phyloP scores from a whole-genome alignment of 2,329 filamentous ascomycete genomes.

The Sarocladiaceae sp. region DNA sequence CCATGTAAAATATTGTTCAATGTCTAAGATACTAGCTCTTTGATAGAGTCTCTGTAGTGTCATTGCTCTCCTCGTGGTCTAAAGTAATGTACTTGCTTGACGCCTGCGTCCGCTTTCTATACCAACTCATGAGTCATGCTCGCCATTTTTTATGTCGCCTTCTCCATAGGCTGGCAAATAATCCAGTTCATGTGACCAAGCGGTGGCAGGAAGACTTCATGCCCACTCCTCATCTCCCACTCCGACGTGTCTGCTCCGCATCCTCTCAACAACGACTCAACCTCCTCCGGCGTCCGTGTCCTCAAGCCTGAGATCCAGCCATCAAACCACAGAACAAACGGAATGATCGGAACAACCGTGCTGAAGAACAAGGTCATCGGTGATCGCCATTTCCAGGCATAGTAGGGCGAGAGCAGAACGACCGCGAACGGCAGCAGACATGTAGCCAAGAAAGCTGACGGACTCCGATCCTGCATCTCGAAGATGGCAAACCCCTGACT shows the following conservation, averaged over 20 bases:
- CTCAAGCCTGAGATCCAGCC: conserved; percentile 64
- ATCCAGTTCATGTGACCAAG: conserved; percentile 49
- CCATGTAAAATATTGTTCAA: no score
- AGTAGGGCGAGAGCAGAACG: conserved; percentile 47
- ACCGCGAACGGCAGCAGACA: conserved; percentile 49
- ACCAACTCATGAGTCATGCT: background rate
- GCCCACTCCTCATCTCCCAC: conserved; percentile 49
- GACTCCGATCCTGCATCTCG: conserved; percentile 65
- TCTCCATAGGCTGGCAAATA: conserved; percentile 36
- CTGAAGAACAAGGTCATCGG: conserved; percentile 59
- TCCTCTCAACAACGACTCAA: conserved; percentile 52
- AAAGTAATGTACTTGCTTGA: no score
- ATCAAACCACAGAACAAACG: conserved; percentile 65
- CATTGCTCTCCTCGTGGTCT: no score
- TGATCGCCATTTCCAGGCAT: conserved; percentile 48
- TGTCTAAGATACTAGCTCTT: no score
- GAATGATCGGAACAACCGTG: conserved; percentile 62
- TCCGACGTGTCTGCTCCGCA: conserved; percentile 38
- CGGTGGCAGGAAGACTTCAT: conserved; percentile 44
- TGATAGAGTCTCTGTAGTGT: no score
- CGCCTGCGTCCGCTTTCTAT: background rate
- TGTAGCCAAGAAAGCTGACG: conserved; percentile 50
- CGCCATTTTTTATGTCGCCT: conserved; percentile 2
- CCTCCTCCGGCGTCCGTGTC: conserved; percentile 63
- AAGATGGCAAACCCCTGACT: conserved; percentile 68